Conservation (phyloP, 352 stramenopile species). For the Pythium aquatile region DNA sequence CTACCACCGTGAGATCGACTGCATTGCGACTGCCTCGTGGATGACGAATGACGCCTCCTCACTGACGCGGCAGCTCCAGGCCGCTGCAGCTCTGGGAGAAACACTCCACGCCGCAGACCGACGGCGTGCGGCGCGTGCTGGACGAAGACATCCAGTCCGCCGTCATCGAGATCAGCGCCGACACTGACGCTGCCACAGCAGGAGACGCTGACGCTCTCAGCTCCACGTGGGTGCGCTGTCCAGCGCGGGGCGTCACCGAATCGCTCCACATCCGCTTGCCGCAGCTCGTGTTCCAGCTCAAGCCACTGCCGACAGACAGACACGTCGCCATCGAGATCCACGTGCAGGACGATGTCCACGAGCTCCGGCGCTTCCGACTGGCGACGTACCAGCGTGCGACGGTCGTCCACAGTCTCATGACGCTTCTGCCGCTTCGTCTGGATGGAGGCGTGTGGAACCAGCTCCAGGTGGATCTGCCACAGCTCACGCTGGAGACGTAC, state of each 20-base stretch:
- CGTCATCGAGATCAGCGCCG: slow-evolving; percentile 43
- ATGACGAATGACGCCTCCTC: no score
- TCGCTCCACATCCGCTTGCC: slow-evolving; percentile 52
- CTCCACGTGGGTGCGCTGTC: slow-evolving; percentile 51
- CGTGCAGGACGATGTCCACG: slow-evolving; percentile 32
- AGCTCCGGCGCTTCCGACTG: slow-evolving; percentile 40
- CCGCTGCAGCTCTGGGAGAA: slow-evolving; percentile 67
- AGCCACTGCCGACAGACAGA: slow-evolving; percentile 27
- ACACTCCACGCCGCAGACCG: slow-evolving; percentile 29
- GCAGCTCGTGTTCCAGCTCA: slow-evolving; percentile 48
- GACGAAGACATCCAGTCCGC: slow-evolving; percentile 60
- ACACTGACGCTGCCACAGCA: background rate
- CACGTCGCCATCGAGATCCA: slow-evolving; percentile 54
- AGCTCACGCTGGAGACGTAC: slow-evolving; percentile 45
- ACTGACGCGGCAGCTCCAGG: slow-evolving; percentile 29
- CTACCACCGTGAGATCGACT: background rate
- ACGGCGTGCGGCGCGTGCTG: slow-evolving; percentile 44
- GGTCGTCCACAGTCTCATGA: slow-evolving; percentile 36
- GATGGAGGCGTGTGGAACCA: slow-evolving; percentile 51
- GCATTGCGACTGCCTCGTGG: background rate
- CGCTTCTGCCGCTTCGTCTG: slow-evolving; percentile 42
- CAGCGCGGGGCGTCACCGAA: slow-evolving; percentile 14
- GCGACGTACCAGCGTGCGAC: slow-evolving; percentile 52
- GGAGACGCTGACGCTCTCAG: slow-evolving; percentile 17
- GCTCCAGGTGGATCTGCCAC: slow-evolving; percentile 47